Percentiles rank a stretch among this genome's conserved stretches.
These are phyloP conservation scores for Coleophoma crateriformis DNA, from an alignment of 2,329 filamentous ascomycete species.

Conservation along the genomic window DNA sequence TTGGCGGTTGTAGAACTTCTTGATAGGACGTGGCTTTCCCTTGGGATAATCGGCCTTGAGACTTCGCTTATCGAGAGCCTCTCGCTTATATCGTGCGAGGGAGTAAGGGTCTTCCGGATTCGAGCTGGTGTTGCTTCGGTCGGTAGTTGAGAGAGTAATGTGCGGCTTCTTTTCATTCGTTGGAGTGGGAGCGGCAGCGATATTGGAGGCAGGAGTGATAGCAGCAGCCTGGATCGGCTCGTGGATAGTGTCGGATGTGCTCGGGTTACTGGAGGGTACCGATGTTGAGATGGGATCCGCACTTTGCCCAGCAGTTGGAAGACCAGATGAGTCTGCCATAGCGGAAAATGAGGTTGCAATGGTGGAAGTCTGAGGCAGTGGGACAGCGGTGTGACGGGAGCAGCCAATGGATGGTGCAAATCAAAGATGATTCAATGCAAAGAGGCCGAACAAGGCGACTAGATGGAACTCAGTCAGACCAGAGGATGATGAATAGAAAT, in stretches of 20 bases:
- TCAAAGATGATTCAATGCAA: too few species aligned
- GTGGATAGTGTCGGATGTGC: too few species aligned
- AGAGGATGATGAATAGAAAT: background rate
- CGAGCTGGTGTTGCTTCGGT: slow-evolving; percentile 1
- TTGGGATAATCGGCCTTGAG: slow-evolving; percentile 42
- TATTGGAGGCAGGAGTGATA: too few species aligned
- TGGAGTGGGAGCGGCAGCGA: background rate
- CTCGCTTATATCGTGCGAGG: slow-evolving; percentile 24
- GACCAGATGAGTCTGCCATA: too few species aligned
- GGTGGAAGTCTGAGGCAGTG: too few species aligned
- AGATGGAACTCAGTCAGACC: background rate
- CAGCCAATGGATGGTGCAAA: too few species aligned
- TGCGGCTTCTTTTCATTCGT: background rate
- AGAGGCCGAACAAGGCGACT: background rate
- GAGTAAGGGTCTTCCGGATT: slow-evolving; percentile 27
- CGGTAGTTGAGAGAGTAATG: background rate
- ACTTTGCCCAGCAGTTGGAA: too few species aligned
- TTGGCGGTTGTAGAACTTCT: slow-evolving; percentile 41
- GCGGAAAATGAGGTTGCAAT: too few species aligned
- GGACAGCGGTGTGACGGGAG: too few species aligned
- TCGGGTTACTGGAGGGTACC: too few species aligned
- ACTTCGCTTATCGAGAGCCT: slow-evolving; percentile 33
- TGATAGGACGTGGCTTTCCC: slow-evolving; percentile 35
- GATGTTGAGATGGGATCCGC: too few species aligned
- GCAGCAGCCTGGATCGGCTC: too few species aligned